Percentiles rank a stretch among this genome's conserved stretches.
phyloP scores from a whole-genome alignment of 306 rosid genomes.

The Oemleria cerasiformis region DNA sequence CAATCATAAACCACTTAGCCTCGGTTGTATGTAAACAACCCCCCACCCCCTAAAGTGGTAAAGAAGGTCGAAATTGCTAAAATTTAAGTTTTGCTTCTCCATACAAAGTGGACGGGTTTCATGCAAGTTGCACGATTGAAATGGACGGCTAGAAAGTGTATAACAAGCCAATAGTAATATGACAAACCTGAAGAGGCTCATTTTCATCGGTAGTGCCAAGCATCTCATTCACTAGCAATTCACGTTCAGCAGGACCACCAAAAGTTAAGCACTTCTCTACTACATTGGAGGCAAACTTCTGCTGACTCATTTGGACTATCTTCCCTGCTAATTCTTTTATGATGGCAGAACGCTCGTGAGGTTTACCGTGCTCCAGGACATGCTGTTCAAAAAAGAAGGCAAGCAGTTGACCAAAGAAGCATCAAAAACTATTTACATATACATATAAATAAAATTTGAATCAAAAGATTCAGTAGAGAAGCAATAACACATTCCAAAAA shows the following conservation, averaged over 20 bases:
- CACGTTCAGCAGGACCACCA: conserved; percentile 84
- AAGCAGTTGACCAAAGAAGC: background rate
- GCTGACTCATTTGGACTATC: conserved; percentile 95
- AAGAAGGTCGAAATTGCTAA: no score
- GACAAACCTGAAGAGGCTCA: conserved; percentile 91
- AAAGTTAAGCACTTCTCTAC: conserved; percentile 87
- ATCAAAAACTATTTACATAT: background rate
- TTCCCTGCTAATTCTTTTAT: conserved; percentile 86
- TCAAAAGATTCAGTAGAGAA: background rate
- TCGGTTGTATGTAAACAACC: no score
- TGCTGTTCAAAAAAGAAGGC: conserved; percentile 38
- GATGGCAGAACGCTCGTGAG: conserved; percentile 82
- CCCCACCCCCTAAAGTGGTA: no score
- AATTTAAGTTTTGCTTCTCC: no score
- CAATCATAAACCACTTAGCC: no score
- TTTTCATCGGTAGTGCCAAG: conserved; percentile 96
- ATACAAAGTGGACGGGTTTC: no score
- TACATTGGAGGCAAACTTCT: conserved; percentile 96
- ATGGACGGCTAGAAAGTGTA: no score
- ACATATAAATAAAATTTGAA: background rate
- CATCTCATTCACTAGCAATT: conserved; percentile 82
- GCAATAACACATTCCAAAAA: background rate
- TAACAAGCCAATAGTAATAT: conserved; percentile 5
- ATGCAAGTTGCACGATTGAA: no score
- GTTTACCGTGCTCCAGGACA: conserved; percentile 90